Evolutionary conservation across 768 basidiomycete species (phyloP).

Genomic region (Suillus bovinus): DNA sequence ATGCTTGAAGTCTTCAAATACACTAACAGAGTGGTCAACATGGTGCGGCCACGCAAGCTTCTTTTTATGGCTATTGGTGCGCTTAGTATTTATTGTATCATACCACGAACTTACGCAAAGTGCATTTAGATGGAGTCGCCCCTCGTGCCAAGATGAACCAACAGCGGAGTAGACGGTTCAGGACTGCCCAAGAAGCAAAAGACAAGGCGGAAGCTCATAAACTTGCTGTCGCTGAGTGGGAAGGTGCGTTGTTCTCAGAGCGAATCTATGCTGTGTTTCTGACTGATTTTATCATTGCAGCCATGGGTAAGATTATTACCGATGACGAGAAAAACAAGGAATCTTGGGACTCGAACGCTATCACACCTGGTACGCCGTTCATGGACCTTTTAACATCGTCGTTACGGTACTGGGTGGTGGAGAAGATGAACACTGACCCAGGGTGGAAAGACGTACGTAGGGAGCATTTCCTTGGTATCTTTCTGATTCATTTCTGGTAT

Average conservation of each 20-base stretch:
- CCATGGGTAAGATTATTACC: slow-evolving; percentile 87
- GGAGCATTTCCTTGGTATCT: not conserved
- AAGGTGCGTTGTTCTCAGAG: slow-evolving; percentile 51
- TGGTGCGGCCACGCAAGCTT: slow-evolving; percentile 92
- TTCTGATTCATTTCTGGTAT: not conserved
- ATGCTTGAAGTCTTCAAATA: slow-evolving; percentile 97
- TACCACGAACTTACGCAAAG: slow-evolving; percentile 8
- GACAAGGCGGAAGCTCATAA: slow-evolving; percentile 88
- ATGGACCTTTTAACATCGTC: slow-evolving; percentile 91
- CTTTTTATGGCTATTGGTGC: slow-evolving; percentile 98
- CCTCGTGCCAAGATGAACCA: slow-evolving; percentile 99
- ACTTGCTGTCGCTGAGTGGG: slow-evolving; percentile 82
- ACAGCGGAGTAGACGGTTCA: slow-evolving; percentile 94
- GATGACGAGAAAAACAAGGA: slow-evolving; percentile 85
- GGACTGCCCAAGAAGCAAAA: slow-evolving; percentile 91
- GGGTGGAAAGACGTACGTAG: slow-evolving; percentile 90
- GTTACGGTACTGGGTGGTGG: slow-evolving; percentile 93
- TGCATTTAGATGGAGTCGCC: slow-evolving; percentile 84
- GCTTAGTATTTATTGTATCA: slow-evolving; percentile 23
- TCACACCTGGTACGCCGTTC: slow-evolving; percentile 98
- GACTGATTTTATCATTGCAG: slow-evolving; percentile 37
- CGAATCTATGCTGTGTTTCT: not conserved
- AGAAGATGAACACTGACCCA: slow-evolving; percentile 92
- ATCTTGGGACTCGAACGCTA: slow-evolving; percentile 97
- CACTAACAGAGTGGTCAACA: slow-evolving; percentile 95